Base-by-base conservation (phyloP, 495 filamentous ascomycete species). In the Penicillium riverlandense region DNA sequence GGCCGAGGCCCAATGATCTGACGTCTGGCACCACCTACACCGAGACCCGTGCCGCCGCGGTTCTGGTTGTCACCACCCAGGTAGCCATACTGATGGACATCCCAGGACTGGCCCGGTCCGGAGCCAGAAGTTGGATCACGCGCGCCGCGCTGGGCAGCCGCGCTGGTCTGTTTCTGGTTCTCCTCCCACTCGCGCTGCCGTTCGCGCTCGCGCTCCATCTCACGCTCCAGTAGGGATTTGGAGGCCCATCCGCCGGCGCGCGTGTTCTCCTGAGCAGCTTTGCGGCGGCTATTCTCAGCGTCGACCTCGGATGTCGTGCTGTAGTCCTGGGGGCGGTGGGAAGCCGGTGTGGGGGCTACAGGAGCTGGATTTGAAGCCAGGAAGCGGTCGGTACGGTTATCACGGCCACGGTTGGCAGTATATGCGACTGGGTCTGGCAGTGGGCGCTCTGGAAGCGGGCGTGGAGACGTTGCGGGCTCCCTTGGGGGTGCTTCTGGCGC, bases 111-210 rank as follows among this genome's bases (percentile, higher is more conserved):
- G 58, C 82, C 54, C 49, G 81, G 52, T 55, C 77, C 79, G 54
- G 49, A 77, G 61, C 52, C 83, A 55, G 47, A 72, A 53, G 49
- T 75, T 50, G 54, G 50, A 50, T 67, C 70, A 12, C 51, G 49
- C 16, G 65, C 46, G 13, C 72, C 72, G 8, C 59, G 48, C 9
- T 69, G 65, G 1, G 73, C 72, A 6, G 77, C 81, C 36, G 72
- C 71, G 38, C 77, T 70, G 2, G 80, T 83, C 49, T 82, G 83
- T 45, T 83, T 77, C 65, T 96, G 92, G n/a, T 77, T 75, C 43
- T 91, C 85, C 54, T 97, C 92, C 92, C 92, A 98, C 54, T 98
- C 92, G 40, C 78, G 74, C 67, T 98, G 92, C 33, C 91, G 76
- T 61, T 95, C 86, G 9, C 94, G 78, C 66, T 98, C 92, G 50